Evolutionary conservation across 1,284 basidiomycete genomes (phyloP), one percentile per base, ranked within the genome.

Genomic region (Meripilus lineatus): DNA sequence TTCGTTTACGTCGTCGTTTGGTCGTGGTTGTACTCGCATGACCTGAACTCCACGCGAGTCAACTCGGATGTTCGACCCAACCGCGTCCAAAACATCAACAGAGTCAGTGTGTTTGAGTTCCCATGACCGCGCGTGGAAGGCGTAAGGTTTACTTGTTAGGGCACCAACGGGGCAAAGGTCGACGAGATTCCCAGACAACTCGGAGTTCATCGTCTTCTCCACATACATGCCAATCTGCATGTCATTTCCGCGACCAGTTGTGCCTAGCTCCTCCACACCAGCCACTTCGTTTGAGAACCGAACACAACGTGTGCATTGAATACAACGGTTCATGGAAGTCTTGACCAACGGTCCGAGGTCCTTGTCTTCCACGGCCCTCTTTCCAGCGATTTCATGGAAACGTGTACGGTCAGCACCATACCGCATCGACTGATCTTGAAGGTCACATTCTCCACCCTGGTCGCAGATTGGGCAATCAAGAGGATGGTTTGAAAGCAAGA

Each of bases 351-450:
- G 96, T 5, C 96, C 96, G 25, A 99, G 78, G 62, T 99, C 88
- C 75, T 99, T 99, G 78, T 99, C 90, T 70, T 98, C 95, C 15
- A 96, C 90, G 1, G 96, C 95, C 49, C 95, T 91, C 72, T 99
- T 99, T 57, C 95, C 96, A 2, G 89, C 83, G 50, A 96, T 91
- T 73, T 99, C 95, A 72, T 98, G 94, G 81, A 97, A 98, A 39
- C 96, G 85, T 4, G 91, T 87, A 50, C 96, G 88, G 72, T 99
- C 95, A 10, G 93, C 89, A 38, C 95, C 95, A 63, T 99, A 99
- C 45, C 95, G 89, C 94, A 99, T 98, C 21, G 94, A 95, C 70
- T 99, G 96, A 70, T 99, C 95, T 74, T 99, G 95, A 18, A 99
- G 77, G 65, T 99, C 96, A 65, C 96, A 99, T 78, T 99, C 95